Base-by-base conservation (phyloP, 345 rosid genomes). In the Citrus hindsii region DNA sequence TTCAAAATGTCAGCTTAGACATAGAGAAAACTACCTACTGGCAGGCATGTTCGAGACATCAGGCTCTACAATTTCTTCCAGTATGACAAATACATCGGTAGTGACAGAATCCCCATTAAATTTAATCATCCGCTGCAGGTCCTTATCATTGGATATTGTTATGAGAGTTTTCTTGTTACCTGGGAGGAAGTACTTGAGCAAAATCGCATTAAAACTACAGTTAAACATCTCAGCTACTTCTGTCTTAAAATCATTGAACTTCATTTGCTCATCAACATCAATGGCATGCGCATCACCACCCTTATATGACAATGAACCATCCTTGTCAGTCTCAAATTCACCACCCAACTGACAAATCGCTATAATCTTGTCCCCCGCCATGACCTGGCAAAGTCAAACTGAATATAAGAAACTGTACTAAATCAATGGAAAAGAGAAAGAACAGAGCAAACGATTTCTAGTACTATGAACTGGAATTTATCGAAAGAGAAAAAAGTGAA, bases 131-230 rank as follows among this genome's bases (percentile, higher is more conserved):
- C 92, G 80, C 76, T 82, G 83, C 27, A 91, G 80, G 81, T 91
- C 93, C 84, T 89, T 89, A 76, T 91, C 95, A 48, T 82, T 90
- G 66, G 95, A 90, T 83, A 91, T 71, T 53, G 94, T 88, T 82
- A 93, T 95, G 53, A 95, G 92, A 1, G 96, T 93, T 82, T 88
- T 93, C 79, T 77, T 91, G 86, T 95, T 92, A 66, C 93, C 92
- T 0, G 98, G 98, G 63, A 95, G 97, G 65, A 93, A 93, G 86
- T 95, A 95, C 69, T 92, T 93, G 51, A 95, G 83, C 69, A 85
- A 87, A 80, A 95, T 88, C 6, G 84, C 68, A 32, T 69, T 73
- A 76, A 76, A 24, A 62, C 79, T 81, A 65, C 82, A 87, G 73
- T 73, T 90, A 77, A 90, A 91, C 92, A 90, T 88, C 75, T 90